Base-by-base conservation (phyloP, 129 eudicot species). In the Pseudognaphalium luteoalbum region DNA sequence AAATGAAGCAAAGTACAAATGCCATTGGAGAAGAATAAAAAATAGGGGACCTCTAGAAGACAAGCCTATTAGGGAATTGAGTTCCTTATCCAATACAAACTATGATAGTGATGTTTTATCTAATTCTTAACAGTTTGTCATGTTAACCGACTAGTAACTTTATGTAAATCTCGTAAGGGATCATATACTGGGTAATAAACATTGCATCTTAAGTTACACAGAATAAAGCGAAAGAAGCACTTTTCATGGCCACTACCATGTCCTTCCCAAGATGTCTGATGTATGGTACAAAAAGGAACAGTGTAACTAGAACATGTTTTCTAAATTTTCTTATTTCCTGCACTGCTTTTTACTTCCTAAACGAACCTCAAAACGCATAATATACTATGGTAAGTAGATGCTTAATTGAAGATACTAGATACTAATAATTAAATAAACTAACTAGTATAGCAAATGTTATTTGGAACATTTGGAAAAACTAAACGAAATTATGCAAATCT, bases 61-160 rank as follows among this genome's bases (percentile, higher is more conserved):
- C 60, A 76, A 66, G 64, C 52, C 62, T 71, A 19, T 44, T 19
- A 20, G 25, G 39, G 80, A 76, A 76, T 76, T 76, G 25, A 66
- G 66, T 66, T 76, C 66, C 66, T 54, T 76, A 57, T 65, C 80
- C 25, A 35, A 66, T 22, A 66, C 54, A 65, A 76, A 5, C 9
- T 52, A 42, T 0, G 50, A 42, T 42, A 9, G 14, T 11, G 50
- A 41, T 37, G 42, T 4, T 37, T 37, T 37, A 37, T 7, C 42
- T 5, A 37, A 37, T 5, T 5, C 42, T 37, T 37, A 37, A 37
- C 7, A 37, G 7, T 37, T 50, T 50, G 17, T 50, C 56, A 14
- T 9, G 56, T 50, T 10, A 50, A 10, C 6, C n/a, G 1, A 50
- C 56, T 12, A 50, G 56, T 50, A 12, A 12, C 4, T 3, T 50